Evolutionary conservation across 106 monocot genomes (phyloP).

Genomic region (Acorus gramineus): DNA sequence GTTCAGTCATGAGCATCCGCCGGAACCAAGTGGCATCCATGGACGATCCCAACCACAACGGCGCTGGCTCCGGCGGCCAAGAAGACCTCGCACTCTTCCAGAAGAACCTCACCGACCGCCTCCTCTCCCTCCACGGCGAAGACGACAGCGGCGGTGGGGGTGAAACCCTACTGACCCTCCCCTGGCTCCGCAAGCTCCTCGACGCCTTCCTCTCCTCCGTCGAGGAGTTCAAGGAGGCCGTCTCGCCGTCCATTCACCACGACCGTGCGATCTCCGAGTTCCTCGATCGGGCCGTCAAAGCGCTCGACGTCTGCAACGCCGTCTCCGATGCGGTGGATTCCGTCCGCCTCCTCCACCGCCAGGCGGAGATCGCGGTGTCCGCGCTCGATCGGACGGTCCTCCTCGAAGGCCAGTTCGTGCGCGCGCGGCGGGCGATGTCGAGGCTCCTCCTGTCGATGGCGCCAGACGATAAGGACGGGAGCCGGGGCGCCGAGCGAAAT

Average conservation of each 20-base stretch:
- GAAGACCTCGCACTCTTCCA: slow-evolving; percentile 53
- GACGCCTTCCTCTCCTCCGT: slow-evolving; percentile 26
- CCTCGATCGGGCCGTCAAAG: slow-evolving; percentile 52
- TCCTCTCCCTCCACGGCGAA: slow-evolving; percentile 22
- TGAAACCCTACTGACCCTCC: slow-evolving; percentile 19
- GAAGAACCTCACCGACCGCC: slow-evolving; percentile 38
- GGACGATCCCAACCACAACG: slow-evolving; percentile 26
- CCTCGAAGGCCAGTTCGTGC: slow-evolving; percentile 23
- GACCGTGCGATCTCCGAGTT: slow-evolving; percentile 35
- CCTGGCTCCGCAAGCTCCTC: slow-evolving; percentile 51
- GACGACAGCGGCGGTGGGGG: not conserved
- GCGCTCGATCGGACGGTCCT: slow-evolving; percentile 11
- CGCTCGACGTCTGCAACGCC: slow-evolving; percentile 66
- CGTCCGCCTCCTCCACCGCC: slow-evolving; percentile 29
- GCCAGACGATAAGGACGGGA: not conserved
- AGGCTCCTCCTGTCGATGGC: slow-evolving; percentile 29
- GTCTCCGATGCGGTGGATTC: slow-evolving; percentile 33
- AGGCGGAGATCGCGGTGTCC: slow-evolving; percentile 47
- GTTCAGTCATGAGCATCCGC: slow-evolving; percentile 33
- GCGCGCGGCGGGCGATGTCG: slow-evolving; percentile 41
- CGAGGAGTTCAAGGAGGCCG: slow-evolving; percentile 22
- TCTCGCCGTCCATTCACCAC: slow-evolving; percentile 2
- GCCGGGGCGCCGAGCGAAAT: slow-evolving; percentile 3
- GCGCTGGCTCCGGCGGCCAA: slow-evolving; percentile 9
- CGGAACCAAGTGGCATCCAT: slow-evolving; percentile 68